Evolutionary conservation across 345 rosid genomes (phyloP), one percentile per base, ranked within the genome.

Genomic region (Erodium maritimum): DNA sequence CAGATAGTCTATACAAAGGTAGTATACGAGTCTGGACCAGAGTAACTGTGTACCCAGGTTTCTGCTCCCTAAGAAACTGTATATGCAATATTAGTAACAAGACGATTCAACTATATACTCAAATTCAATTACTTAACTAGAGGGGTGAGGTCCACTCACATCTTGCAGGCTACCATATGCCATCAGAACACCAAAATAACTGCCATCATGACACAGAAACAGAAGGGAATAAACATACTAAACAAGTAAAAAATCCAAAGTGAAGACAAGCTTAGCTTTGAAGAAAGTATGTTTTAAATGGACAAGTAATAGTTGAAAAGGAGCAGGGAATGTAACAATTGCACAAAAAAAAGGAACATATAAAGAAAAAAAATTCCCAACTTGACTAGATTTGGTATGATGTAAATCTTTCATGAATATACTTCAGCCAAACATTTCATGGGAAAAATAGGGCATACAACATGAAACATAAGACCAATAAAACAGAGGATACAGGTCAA

Each of bases 141-240:
- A 19, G 54, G 51, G 33, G 21, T 24, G 12, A 61, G 24, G 54
- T 62, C 65, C 72, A n/a, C 86, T 82, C 82, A 89, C 96, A 74
- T 89, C 96, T 79, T 82, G 86, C 73, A 89, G 79, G 60, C 86
- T 88, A 66, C 91, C 91, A 69, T 75, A 86, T 54, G 96, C 96
- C 81, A 82, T 84, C 69, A 84, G 73, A 68, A 89, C 89, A 51
- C 91, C 91, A 78, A 79, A 89, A 78, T 89, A 89, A 71, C 96
- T 89, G 87, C 62, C 55, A 66, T 42, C 59, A 37, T 65, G 55
- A 64, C 58, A 21, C 54, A 69, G n/a, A n/a, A 66, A 68, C 63
- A 72, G 72, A 73, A 50, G 56, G 58, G 42, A 16, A 42, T 42
- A 42, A 42, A 10, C 48, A 42, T 42, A 42, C 48, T 3, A 42